These are phyloP conservation scores for Wickerhamomyces sydowiorum DNA, from an alignment of 805 yeast species.

Conservation along the genomic window DNA sequence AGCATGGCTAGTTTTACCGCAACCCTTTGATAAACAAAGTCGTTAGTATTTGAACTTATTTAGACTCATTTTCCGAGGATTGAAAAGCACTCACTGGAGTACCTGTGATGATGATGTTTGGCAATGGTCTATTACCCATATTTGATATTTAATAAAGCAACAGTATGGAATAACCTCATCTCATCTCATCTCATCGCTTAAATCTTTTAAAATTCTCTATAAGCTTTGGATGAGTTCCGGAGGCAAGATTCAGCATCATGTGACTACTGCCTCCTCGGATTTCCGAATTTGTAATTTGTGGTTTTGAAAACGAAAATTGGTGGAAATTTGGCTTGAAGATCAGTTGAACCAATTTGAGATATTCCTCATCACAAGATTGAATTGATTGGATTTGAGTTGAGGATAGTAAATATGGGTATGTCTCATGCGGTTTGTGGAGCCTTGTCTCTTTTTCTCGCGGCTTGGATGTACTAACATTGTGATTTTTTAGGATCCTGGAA, in stretches of 20 bases:
- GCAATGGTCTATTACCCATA: slow-evolving; percentile 19
- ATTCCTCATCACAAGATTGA: too few species aligned
- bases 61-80: too few species aligned
- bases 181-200: not conserved
- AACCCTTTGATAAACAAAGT: slow-evolving; percentile 34
- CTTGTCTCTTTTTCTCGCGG: too few species aligned
- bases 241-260: not conserved
- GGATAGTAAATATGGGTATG: not conserved
- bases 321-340: too few species aligned
- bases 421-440: not conserved
- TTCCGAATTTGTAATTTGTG: not conserved
- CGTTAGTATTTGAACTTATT: slow-evolving; percentile 14
- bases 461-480: not conserved
- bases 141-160: not conserved
- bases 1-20: slow-evolving; percentile 81
- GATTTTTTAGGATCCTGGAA: slow-evolving; percentile 7
- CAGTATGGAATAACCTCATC: too few species aligned
- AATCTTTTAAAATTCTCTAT: not conserved
- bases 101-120: slow-evolving; percentile 89
- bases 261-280: not conserved
- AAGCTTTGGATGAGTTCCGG: not conserved
- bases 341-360: too few species aligned
- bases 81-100: slow-evolving; percentile 64
- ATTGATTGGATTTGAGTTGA: too few species aligned
- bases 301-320: not conserved